A percentile compares a stretch with the other conserved stretches of the same genome.
Evolutionary conservation across 2,329 filamentous ascomycete species (phyloP).

Genomic region (Claviceps lovelessii): DNA sequence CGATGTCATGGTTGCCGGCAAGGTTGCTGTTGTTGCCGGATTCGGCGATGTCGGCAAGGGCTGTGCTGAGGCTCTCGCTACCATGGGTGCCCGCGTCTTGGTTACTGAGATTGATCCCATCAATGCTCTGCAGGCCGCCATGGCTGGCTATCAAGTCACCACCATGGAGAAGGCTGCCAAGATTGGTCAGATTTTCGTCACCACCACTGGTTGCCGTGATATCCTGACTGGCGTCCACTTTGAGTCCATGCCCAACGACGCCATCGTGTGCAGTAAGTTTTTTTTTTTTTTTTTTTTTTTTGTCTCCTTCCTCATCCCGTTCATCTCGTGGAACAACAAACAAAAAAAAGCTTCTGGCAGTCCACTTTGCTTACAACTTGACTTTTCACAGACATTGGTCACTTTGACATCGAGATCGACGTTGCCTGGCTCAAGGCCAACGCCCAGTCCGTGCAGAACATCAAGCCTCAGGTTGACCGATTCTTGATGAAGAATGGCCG

Average conservation of each 20-base stretch:
- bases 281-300: not conserved
- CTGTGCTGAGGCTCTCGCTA: conserved; percentile 86
- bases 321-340: not conserved
- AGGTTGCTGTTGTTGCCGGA: conserved; percentile 93
- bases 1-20: conserved; percentile 99
- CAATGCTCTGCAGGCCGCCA: conserved; percentile 97
- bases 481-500: conserved; percentile 87
- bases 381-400: conserved; percentile 62
- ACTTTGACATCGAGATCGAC: conserved; percentile 99
- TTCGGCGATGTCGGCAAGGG: conserved; percentile 99
- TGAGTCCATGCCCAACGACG: conserved; percentile 89
- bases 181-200: conserved; percentile 93
- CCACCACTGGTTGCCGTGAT: conserved; percentile 97
- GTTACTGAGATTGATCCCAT: conserved; percentile 97
- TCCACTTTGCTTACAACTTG: not conserved
- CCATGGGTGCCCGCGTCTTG: conserved; percentile 93
- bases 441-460: conserved; percentile 85
- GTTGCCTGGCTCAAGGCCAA: conserved; percentile 99
- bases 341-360: not conserved
- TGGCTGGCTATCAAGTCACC: conserved; percentile 91
- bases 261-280: conserved; percentile 83
- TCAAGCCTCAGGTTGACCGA: conserved; percentile 99
- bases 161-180: conserved; percentile 95
- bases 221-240: conserved; percentile 89
- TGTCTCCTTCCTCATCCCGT: not conserved